Conservation (phyloP, 345 rosid genomes). For the Salix dunnii region DNA sequence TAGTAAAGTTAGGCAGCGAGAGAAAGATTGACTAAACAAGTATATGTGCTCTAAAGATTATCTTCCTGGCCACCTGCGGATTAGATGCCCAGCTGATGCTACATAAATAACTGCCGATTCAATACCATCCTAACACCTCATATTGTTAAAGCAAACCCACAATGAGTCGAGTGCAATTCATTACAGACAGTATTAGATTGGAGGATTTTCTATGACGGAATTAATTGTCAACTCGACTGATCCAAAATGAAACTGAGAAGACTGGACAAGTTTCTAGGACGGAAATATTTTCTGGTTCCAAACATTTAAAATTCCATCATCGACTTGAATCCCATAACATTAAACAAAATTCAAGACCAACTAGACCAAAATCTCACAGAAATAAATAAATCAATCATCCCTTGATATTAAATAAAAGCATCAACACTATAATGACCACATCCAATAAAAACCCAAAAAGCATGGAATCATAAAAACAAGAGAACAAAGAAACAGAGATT, state of each 20-base stretch:
- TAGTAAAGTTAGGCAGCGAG: neutral
- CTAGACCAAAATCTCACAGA: neutral
- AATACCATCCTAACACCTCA: neutral
- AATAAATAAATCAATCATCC: neutral
- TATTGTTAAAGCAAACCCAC: neutral
- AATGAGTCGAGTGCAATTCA: neutral
- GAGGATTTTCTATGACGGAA: neutral
- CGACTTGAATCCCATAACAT: neutral
- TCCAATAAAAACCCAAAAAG: neutral
- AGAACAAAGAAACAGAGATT: conserved; percentile 2
- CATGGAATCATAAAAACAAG: neutral
- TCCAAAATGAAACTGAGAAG: neutral
- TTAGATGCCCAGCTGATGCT: neutral
- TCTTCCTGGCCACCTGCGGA: neutral
- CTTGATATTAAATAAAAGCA: neutral
- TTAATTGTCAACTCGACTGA: neutral
- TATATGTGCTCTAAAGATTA: neutral
- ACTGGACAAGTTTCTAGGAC: neutral
- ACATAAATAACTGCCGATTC: neutral
- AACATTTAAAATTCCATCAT: neutral
- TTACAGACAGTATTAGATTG: neutral
- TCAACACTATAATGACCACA: neutral
- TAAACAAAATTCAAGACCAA: neutral
- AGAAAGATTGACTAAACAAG: neutral
- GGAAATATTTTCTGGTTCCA: neutral